Evolutionary conservation across 768 basidiomycete species (phyloP).

Genomic region (Strobilomyces dryophilus): DNA sequence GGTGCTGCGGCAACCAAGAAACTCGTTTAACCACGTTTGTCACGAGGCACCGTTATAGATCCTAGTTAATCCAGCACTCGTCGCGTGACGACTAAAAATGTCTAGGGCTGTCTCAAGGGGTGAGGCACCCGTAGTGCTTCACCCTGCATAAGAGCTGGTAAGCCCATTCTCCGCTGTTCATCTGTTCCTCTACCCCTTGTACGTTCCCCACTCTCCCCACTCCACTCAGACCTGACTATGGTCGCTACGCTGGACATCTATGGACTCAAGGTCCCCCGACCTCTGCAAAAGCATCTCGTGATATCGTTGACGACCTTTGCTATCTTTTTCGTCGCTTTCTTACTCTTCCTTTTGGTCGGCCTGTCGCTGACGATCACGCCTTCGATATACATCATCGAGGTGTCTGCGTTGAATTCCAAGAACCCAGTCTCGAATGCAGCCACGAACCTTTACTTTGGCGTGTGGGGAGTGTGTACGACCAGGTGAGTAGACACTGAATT

Average conservation of each 20-base stretch:
- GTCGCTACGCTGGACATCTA: conserved; percentile 12
- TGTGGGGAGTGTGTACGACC: conserved; percentile 79
- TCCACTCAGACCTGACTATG: conserved; percentile 8
- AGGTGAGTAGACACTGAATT: conserved; percentile 32
- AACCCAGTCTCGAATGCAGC: conserved; percentile 48
- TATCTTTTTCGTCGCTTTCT: conserved; percentile 55
- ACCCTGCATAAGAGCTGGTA: too few relatives aligned
- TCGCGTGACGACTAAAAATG: background rate
- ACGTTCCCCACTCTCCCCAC: background rate
- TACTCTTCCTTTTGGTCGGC: conserved; percentile 74
- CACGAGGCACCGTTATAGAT: background rate
- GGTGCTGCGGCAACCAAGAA: background rate
- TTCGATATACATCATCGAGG: conserved; percentile 54
- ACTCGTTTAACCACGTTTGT: conserved; percentile 3
- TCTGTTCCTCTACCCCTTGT: background rate
- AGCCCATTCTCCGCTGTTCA: background rate
- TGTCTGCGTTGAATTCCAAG: conserved; percentile 31
- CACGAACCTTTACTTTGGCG: conserved; percentile 66
- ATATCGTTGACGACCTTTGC: conserved; percentile 45
- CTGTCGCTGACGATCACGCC: conserved; percentile 75
- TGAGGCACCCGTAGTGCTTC: too few relatives aligned
- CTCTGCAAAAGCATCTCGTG: conserved; percentile 42
- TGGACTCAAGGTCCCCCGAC: conserved; percentile 25
- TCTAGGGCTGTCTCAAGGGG: background rate
- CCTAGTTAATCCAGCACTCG: background rate